phyloP scores from a whole-genome alignment of 441 rosid species.

The Corymbia citriodora region DNA sequence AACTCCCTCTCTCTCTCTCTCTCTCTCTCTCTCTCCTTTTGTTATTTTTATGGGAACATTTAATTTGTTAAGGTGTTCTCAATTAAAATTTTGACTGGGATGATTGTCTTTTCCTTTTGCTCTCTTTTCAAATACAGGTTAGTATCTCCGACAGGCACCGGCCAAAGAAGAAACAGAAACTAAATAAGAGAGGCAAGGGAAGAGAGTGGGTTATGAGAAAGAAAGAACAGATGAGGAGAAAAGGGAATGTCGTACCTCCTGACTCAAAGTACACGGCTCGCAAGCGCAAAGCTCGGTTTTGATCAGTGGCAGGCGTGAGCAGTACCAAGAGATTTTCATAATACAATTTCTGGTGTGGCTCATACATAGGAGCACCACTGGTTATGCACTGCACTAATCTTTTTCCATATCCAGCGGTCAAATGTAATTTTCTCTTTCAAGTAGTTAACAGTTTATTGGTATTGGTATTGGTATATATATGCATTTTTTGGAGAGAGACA shows the following conservation, averaged over 20 bases:
- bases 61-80: background rate
- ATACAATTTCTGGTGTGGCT: background rate
- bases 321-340: background rate
- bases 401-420: background rate
- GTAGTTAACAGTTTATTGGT: background rate
- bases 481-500: background rate
- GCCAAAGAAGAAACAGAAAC: constrained; percentile 75
- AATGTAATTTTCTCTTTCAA: background rate
- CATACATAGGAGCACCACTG: background rate
- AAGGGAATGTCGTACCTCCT: constrained; percentile 67
- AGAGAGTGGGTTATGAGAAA: constrained; percentile 78
- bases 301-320: constrained; percentile 4
- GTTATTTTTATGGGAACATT: background rate
- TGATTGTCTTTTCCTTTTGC: background rate
- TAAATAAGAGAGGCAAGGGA: constrained; percentile 57
- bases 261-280: constrained; percentile 80
- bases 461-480: no score
- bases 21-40: no score
- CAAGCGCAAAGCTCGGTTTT: constrained; percentile 76
- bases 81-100: background rate
- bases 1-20: background rate
- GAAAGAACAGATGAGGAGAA: constrained; percentile 85
- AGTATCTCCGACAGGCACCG: constrained; percentile 62
- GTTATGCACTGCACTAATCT: background rate
- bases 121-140: constrained; percentile 30